Base-by-base conservation (phyloP, 176 grass and related monocot genomes). In the Microstegium vimineum region DNA sequence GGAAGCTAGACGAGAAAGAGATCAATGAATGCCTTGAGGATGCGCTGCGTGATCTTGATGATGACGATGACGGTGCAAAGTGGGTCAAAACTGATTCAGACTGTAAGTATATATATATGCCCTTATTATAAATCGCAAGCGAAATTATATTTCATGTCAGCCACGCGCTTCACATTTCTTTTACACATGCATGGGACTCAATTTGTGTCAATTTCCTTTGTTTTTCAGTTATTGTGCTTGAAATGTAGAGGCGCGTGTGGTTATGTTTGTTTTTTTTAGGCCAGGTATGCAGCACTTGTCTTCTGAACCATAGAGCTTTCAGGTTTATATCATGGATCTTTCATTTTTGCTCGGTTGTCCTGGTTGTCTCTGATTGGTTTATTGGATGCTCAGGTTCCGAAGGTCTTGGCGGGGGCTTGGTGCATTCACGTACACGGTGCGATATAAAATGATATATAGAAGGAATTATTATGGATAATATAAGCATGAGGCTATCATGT, bases 51-150 rank as follows among this genome's bases (percentile, higher is more conserved):
- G 81, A 86, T 9, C 73, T 90, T 17, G 87, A 81, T 3, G 84
- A 87, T 2, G 90, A 89, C 42, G 88, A 89, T 60, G 88, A 89
- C 60, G 88, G 90, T 0, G 88, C 80, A 66, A 94, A 92, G 77
- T 97, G 92, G 95, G 88, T 84, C 78, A 97, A 90, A 90, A 94
- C 95, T 34, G 95, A 97, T 88, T 97, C 92, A 75, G 92, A 97
- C 37, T 97, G 92, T 97, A 91, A 97, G 90, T n/a, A n/a, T n/a
- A n/a, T n/a, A n/a, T n/a, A n/a, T 83, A 74, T 13, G n/a, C n/a
- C n/a, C n/a, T n/a, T n/a, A n/a, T n/a, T 46, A 65, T 43, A 62
- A 13, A 70, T 46, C 45, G 4, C 6, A 62, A 15, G 38, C 7
- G 2, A 45, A 41, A 73, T 13, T n/a, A n/a, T n/a, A n/a, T n/a